phyloP scores from a whole-genome alignment of 2,329 filamentous ascomycete genomes.

The Metarhizium sp. region DNA sequence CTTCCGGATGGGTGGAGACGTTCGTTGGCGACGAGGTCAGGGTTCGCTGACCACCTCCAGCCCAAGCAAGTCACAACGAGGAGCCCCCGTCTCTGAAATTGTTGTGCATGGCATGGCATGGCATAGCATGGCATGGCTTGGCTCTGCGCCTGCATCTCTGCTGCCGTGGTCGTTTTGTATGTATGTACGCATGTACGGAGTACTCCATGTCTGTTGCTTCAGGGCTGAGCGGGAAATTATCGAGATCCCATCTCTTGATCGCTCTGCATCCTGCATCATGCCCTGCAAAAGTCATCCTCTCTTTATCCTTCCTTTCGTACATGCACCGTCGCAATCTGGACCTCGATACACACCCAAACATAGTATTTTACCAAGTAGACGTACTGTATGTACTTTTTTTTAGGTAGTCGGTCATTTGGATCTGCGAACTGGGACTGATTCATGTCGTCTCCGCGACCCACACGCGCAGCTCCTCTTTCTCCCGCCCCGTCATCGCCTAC shows the following conservation, averaged over 20 bases:
- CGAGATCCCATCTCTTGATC: background rate
- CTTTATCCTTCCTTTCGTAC: no score
- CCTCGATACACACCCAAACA: no score
- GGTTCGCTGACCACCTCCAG: background rate
- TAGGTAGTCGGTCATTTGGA: no score
- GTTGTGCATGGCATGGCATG: background rate
- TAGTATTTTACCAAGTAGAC: no score
- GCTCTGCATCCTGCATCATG: no score
- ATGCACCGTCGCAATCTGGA: no score
- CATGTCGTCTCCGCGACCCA: background rate
- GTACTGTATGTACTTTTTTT: no score
- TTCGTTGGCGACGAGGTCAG: background rate
- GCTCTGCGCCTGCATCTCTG: background rate
- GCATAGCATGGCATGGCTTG: background rate
- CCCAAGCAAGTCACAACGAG: no score
- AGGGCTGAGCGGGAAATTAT: background rate
- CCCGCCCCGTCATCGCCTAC: background rate
- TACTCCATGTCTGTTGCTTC: background rate
- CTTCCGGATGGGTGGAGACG: background rate
- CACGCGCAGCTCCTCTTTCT: background rate
- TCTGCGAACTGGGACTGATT: no score
- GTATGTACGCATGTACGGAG: background rate
- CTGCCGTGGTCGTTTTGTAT: background rate
- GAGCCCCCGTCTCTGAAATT: background rate
- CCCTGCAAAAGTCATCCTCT: no score